Conservation (phyloP, 768 basidiomycete genomes). For the Sarcodon aspratus region DNA sequence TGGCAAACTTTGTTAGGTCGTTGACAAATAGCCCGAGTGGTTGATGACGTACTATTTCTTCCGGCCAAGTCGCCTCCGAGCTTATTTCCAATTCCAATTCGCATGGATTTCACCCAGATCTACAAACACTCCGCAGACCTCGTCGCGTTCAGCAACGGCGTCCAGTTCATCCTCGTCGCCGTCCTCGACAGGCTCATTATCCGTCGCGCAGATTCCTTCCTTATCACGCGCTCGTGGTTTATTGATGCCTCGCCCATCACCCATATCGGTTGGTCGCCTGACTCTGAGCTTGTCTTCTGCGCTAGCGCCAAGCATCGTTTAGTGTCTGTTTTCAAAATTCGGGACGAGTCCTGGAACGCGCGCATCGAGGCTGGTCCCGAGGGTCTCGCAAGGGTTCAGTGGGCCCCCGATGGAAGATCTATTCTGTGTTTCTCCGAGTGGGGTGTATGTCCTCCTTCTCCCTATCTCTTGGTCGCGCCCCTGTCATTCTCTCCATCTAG, state of each 20-base stretch:
- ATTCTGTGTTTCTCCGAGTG: conserved; percentile 88
- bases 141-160: conserved; percentile 76
- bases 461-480: conserved; percentile 1
- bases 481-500: conserved; percentile 24
- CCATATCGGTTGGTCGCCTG: conserved; percentile 76
- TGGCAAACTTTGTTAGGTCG: too few species aligned
- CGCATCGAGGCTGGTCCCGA: conserved; percentile 75
- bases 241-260: conserved; percentile 55
- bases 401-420: conserved; percentile 79
- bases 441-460: conserved; percentile 63
- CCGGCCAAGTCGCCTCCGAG: not conserved
- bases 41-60: too few species aligned
- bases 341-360: conserved; percentile 70
- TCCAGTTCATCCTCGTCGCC: conserved; percentile 77
- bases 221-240: conserved; percentile 73
- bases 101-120: conserved; percentile 81
- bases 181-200: conserved; percentile 73
- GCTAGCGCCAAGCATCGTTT: conserved; percentile 62
- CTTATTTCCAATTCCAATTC: not conserved
- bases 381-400: conserved; percentile 79
- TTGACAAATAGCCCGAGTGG: too few species aligned
- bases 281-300: conserved; percentile 79
- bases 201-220: conserved; percentile 74
- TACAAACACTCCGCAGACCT: conserved; percentile 63
- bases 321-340: conserved; percentile 69